Base-by-base conservation (phyloP, 495 filamentous ascomycete genomes). In the Glutinoglossum americanum region DNA sequence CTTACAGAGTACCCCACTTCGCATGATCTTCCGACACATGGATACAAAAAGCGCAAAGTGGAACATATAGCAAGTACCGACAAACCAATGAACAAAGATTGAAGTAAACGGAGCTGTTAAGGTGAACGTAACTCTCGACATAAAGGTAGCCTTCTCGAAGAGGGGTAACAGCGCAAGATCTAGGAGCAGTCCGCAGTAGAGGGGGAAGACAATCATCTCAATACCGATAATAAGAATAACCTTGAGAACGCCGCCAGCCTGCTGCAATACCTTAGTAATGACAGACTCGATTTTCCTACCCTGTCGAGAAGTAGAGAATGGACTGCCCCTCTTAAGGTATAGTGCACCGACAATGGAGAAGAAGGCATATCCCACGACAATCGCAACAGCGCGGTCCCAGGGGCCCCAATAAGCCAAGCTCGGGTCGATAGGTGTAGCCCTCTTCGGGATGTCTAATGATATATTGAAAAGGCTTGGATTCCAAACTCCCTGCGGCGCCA, bases 11-110 rank as follows among this genome's bases (percentile, higher is more conserved):
- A 97, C 92, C 44, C 92, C 92, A 54, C 74, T 83, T 60, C 92
- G 80, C 82, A 99, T 83, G 55, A 97, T 94, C 72, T 95, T 96
- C 54, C 92, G 81, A 69, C 92, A 99, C 92, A 99, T 97, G 45
- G 89, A 89, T 48, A 99, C 92, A 66, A 99, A 99, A 15, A 97
- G 74, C 23, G 92, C 92, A 66, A 99, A 99, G 66, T 99, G 92
- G 68, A 99, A 99, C 92, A 99, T 99, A 69, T 99, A 99, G 61
- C 89, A 94, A 6, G 92, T 99, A 23, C 92, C 92, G 53, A 94
- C 81, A 66, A 99, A 99, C 92, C 92, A 99, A 68, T 99, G 92
- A 25, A 97, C 83, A 65, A 99, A 99, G 21, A 89, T 78, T 6
- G 87, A 93, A 0, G 87, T 95, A 45, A 87, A 73, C 0, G 90